A percentile compares a stretch with the other conserved stretches of the same genome.
Evolutionary conservation across 192 early-diverging fungal genomes (phyloP).

Genomic region (Backusella psychrophila): DNA sequence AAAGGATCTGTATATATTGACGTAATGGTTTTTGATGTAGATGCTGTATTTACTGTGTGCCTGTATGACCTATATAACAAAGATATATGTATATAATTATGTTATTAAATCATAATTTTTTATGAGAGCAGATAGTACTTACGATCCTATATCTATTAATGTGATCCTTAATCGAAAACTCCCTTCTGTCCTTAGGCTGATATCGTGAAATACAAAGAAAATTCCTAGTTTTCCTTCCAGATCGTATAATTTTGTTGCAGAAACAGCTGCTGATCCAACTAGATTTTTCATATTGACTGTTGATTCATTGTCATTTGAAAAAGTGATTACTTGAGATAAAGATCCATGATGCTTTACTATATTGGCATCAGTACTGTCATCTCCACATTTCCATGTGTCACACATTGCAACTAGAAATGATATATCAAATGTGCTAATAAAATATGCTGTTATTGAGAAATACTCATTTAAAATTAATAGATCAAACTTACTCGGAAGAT

Average conservation of each 20-base stretch:
- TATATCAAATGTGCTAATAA: not conserved
- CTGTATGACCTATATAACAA: not conserved
- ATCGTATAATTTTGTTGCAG: constrained; percentile 66
- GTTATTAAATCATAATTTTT: constrained; percentile 24
- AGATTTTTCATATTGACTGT: constrained; percentile 55
- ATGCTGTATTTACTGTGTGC: constrained; percentile 13
- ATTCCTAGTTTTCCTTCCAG: constrained; percentile 62
- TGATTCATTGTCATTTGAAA: not conserved
- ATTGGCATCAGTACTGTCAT: not conserved
- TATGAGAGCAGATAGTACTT: constrained; percentile 29
- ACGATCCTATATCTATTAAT: constrained; percentile 59
- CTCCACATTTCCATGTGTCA: not conserved
- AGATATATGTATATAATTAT: not conserved
- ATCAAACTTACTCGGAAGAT: constrained; percentile 51
- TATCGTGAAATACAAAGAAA: constrained; percentile 80
- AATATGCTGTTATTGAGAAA: not conserved
- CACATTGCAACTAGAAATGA: constrained; percentile 11
- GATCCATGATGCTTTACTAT: not conserved
- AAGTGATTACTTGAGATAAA: constrained; percentile 14
- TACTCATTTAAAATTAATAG: not conserved
- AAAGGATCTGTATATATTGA: constrained; percentile 64
- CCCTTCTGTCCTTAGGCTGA: constrained; percentile 76
- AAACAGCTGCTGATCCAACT: constrained; percentile 67
- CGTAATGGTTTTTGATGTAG: constrained; percentile 34
- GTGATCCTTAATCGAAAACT: constrained; percentile 67